Evolutionary conservation across 345 rosid species (phyloP).

Genomic region (Mercurialis annua): DNA sequence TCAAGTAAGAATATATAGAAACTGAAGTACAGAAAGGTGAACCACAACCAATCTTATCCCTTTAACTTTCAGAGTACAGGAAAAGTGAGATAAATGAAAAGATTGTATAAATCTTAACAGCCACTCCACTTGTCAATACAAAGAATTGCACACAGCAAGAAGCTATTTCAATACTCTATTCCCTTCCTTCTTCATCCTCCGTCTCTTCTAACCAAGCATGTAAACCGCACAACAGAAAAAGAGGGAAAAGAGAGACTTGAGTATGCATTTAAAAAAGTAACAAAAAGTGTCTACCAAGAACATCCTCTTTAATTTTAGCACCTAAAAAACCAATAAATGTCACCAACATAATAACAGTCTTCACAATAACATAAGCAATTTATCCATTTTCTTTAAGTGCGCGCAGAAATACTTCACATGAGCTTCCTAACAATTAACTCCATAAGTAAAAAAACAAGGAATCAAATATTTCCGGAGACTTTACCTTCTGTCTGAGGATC

Average conservation of each 20-base stretch:
- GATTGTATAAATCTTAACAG: no score
- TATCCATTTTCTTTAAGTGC: background rate
- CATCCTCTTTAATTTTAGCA: background rate
- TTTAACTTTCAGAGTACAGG: no score
- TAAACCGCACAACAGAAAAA: background rate
- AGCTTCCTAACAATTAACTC: background rate
- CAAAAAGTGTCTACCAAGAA: background rate
- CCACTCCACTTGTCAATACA: no score
- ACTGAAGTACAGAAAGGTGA: no score
- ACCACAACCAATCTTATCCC: no score
- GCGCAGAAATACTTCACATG: background rate
- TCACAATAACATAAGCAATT: background rate
- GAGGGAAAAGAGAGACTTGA: background rate
- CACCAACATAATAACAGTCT: background rate
- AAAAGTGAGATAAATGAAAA: no score
- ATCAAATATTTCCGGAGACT: background rate
- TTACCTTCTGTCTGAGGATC: constrained; percentile 99
- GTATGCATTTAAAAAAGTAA: background rate
- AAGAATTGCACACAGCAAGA: no score
- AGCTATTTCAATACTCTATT: no score
- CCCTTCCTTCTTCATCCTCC: no score
- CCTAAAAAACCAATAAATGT: background rate
- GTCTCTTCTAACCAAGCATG: no score
- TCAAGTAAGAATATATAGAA: no score
- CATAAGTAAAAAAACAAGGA: background rate